Base-by-base conservation (phyloP, 805 yeast species). In the Starmerella geochares region DNA sequence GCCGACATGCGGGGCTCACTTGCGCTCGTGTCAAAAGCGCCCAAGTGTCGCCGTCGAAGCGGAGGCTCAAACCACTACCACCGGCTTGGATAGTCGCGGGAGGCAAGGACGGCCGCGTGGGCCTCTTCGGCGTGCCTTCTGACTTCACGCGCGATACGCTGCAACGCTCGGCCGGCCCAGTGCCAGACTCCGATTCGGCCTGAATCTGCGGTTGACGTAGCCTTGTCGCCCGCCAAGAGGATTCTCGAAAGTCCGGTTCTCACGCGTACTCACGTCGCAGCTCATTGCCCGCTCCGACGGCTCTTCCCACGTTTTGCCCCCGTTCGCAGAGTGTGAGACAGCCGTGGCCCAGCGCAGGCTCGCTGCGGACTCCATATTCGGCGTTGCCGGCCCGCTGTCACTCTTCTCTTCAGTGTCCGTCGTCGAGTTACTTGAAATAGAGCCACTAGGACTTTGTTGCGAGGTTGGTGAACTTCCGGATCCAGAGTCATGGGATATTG, bases 91-190 rank as follows among this genome's bases (percentile, higher is more conserved):
- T 77, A 1, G 72, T 77, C 4, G 69, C 71, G 1, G 83, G 78
- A 0, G 78, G 74, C 42, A 76, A 74, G 45, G 81, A 79, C 54
- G 81, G 82, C 2, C 66, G 77, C 2, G 66, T 79, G 2, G 68
- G 67, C 11, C 61, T 75, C 10, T 74, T 70, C 59, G 56, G 58
- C n/a, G 48, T 49, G 11, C 27, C 46, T 4, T 9, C 20, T 10
- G 32, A 16, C 23, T 11, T 25, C 32, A 33, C 17, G 27, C 29
- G 11, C 35, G 52, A 24, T 48, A 48, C 29, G 54, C 54, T 2
- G 50, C 38, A 16, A 46, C 44, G 40, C 52, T 52, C 13, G 54
- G 37, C 21, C 54, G 32, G 11, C 54, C 54, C 20, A 47, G 36
- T 17, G 14, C 14, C 9, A 33, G 13, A 7, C 37, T n/a, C 16